These are phyloP conservation scores for Croton setiger DNA, from an alignment of 441 rosid genomes.

Conservation along the genomic window DNA sequence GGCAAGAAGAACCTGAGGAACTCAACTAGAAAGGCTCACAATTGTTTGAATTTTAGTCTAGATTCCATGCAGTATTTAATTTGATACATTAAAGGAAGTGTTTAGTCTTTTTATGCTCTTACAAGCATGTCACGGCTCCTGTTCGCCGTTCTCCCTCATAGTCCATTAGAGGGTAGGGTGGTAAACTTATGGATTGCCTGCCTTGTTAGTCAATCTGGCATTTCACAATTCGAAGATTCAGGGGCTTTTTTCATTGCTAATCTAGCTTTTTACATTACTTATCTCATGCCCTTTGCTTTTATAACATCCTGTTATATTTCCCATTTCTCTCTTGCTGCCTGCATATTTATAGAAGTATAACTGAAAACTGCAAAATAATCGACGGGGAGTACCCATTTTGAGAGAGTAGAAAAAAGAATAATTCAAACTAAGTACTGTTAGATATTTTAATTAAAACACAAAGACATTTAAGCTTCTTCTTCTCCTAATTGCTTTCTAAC, in stretches of 20 bases:
- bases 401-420: too few species aligned
- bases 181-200: too few species aligned
- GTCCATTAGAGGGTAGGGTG: too few species aligned
- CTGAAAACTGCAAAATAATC: background rate
- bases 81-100: background rate
- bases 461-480: too few species aligned
- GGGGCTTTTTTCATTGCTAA: background rate
- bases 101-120: background rate
- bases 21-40: background rate
- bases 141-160: too few species aligned
- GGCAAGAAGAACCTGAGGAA: background rate
- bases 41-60: background rate
- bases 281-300: background rate
- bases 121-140: background rate
- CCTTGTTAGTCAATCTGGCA: background rate
- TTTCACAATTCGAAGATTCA: background rate
- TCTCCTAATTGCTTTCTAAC: too few species aligned
- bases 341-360: background rate
- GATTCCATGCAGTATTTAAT: background rate
- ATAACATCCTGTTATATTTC: background rate
- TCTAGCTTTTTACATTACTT: background rate
- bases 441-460: too few species aligned
- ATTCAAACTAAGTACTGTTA: too few species aligned
- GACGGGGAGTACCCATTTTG: too few species aligned
- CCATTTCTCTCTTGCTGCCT: background rate